These are phyloP conservation scores for Ceratonia siliqua DNA, from an alignment of 306 rosid genomes.

Conservation along the genomic window DNA sequence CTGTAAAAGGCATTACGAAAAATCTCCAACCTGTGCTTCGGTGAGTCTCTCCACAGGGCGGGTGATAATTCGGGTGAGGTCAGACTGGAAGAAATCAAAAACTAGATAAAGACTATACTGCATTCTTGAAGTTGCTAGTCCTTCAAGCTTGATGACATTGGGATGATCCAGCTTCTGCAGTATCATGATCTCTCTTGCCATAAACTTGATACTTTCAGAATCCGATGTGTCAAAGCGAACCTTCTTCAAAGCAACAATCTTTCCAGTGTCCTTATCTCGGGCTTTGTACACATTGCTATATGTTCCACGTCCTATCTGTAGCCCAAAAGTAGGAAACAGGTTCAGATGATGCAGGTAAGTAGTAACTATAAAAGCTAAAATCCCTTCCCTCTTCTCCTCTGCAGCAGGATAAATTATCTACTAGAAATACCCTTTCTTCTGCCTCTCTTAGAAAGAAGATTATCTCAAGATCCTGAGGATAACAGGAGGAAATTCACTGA, in stretches of 20 bases:
- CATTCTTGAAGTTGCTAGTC: constrained; percentile 76
- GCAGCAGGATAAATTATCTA: too few relatives aligned
- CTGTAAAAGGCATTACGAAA: not conserved
- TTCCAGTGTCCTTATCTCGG: constrained; percentile 54
- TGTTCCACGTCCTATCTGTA: constrained; percentile 73
- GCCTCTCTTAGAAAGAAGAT: too few relatives aligned
- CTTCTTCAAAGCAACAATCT: constrained; percentile 77
- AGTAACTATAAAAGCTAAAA: not conserved
- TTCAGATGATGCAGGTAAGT: not conserved
- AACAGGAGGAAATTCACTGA: too few relatives aligned
- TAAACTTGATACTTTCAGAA: constrained; percentile 67
- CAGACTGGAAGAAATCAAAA: constrained; percentile 58
- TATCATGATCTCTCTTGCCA: constrained; percentile 79
- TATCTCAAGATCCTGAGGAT: too few relatives aligned
- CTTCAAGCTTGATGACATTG: constrained; percentile 72
- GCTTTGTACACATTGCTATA: constrained; percentile 89
- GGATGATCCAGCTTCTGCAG: constrained; percentile 67
- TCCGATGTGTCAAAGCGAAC: constrained; percentile 77
- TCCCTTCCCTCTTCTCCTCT: too few relatives aligned
- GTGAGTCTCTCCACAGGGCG: constrained; percentile 53
- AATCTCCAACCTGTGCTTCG: constrained; percentile 60
- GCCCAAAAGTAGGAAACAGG: not conserved
- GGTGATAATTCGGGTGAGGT: constrained; percentile 60
- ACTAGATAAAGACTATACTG: constrained; percentile 77
- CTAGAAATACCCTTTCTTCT: too few relatives aligned